Conservation (phyloP, 148 eudicot genomes). For the Euryodendron excelsum region DNA sequence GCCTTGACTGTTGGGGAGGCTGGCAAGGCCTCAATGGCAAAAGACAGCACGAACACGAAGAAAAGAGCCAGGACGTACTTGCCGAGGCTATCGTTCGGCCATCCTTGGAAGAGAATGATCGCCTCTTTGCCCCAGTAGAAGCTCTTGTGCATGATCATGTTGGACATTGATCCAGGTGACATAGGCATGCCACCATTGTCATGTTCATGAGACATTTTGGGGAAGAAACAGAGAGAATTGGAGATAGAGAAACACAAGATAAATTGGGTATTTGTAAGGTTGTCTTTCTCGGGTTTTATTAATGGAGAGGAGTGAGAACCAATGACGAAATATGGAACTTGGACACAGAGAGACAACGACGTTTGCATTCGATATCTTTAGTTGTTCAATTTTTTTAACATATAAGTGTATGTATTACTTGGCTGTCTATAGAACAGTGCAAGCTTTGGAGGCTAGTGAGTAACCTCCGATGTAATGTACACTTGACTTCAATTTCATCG, state of each 20-base stretch:
- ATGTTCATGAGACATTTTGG: constrained; percentile 11
- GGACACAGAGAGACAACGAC: no score
- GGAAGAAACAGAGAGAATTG: background rate
- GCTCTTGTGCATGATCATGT: constrained; percentile 38
- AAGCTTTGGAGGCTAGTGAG: no score
- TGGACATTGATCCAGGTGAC: constrained; percentile 15
- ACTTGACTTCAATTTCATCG: no score
- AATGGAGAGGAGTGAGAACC: background rate
- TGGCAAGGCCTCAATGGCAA: constrained; percentile 21
- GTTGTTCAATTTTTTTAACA: background rate
- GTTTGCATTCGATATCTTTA: background rate
- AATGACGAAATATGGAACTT: no score
- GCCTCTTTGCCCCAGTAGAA: constrained; percentile 44
- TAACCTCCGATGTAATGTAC: no score
- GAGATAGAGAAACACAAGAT: background rate
- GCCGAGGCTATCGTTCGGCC: constrained; percentile 35
- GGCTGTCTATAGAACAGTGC: no score
- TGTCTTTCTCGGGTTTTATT: background rate
- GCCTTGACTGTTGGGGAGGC: background rate
- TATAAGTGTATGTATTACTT: background rate
- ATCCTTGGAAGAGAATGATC: constrained; percentile 27
- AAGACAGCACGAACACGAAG: constrained; percentile 29
- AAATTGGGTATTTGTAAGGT: background rate
- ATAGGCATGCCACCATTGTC: constrained; percentile 22
- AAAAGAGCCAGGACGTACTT: constrained; percentile 33